These are phyloP conservation scores for Paxillus involutus DNA, from an alignment of 768 basidiomycete species.

Conservation along the genomic window DNA sequence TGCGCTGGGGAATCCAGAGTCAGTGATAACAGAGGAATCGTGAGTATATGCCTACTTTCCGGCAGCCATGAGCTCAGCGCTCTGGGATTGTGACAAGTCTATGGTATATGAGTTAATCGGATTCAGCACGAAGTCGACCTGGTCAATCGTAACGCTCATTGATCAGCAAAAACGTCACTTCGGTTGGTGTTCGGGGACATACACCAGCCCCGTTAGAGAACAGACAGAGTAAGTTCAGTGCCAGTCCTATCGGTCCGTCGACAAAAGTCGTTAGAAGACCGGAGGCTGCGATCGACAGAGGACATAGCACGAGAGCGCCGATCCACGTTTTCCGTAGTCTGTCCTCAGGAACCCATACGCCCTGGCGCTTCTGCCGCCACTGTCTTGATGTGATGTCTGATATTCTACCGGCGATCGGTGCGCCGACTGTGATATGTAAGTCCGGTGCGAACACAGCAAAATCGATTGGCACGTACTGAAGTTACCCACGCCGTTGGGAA, in stretches of 20 bases:
- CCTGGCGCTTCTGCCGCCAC: slow-evolving; percentile 46
- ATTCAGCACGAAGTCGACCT: slow-evolving; percentile 57
- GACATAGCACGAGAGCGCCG: slow-evolving; percentile 45
- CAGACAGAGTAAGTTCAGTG: slow-evolving; percentile 47
- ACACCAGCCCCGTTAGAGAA: slow-evolving; percentile 66
- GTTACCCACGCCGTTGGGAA: slow-evolving; percentile 60
- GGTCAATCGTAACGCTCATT: neutral
- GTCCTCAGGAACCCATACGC: slow-evolving; percentile 62
- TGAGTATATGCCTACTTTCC: slow-evolving; percentile 38
- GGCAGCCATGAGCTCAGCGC: slow-evolving; percentile 59
- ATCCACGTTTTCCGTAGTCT: slow-evolving; percentile 48
- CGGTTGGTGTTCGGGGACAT: slow-evolving; percentile 10
- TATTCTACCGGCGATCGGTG: slow-evolving; percentile 52
- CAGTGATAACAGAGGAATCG: neutral
- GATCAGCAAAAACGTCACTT: neutral
- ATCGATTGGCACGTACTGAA: slow-evolving; percentile 40
- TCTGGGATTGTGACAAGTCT: slow-evolving; percentile 54
- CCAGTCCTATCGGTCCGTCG: slow-evolving; percentile 45
- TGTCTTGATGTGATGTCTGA: slow-evolving; percentile 50
- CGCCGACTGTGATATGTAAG: slow-evolving; percentile 44
- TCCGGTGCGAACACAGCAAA: neutral
- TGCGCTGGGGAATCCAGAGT: slow-evolving; percentile 34
- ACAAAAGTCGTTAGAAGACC: slow-evolving; percentile 51
- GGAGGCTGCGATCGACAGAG: slow-evolving; percentile 44
- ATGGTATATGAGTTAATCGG: slow-evolving; percentile 57